Evolutionary conservation across 768 basidiomycete genomes (phyloP), one percentile per base, ranked within the genome.

Genomic region (Candolleomyces efflorescens): DNA sequence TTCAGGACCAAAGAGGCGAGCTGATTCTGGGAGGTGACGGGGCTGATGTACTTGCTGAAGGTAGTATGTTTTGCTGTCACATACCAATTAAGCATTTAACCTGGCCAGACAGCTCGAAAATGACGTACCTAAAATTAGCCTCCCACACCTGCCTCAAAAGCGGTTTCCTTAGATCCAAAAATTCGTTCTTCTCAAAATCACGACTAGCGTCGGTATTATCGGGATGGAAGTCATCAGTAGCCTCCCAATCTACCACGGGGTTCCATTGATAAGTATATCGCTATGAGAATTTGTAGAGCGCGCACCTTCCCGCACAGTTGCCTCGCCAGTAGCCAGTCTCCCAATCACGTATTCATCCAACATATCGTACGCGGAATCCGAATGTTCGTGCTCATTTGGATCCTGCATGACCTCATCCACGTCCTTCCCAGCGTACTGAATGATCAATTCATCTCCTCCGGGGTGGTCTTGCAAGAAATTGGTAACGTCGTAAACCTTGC

Each of bases 11-110:
- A 99, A 98, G 59, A 99, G 75, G 62, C 92, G 85, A 2, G 95
- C 94, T 17, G 90, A 87, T 53, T 92, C 80, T 6, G 83, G 72
- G 53, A 95, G 71, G 70, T 95, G 95, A 44, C 97, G 83, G 1
- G 97, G 96, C 69, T 98, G 94, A 71, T 99, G 97, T 0, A 99
- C 92, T 71, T 99, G 97, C 65, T 92, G 83, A 51, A 99, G 78
- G 69, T 99, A 99, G 71, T 94, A 98, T 3, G 89, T 84, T 78
- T 99, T 99, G 68, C 91, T 92, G 48, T 55, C 52, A 45, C 26
- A 24, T 38, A 22, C 62, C 12, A 58, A 60, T 43, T 58, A 43
- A 20, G 27, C 17, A 3, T 44, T 18, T 20, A 54, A 4, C 22
- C 6, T 24, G n/a, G n/a, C 37, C n/a, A 6, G 15, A 2, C 15